Conservation (phyloP, 2,329 filamentous ascomycete genomes). For the Immersiporthe knoxdaviesiana region DNA sequence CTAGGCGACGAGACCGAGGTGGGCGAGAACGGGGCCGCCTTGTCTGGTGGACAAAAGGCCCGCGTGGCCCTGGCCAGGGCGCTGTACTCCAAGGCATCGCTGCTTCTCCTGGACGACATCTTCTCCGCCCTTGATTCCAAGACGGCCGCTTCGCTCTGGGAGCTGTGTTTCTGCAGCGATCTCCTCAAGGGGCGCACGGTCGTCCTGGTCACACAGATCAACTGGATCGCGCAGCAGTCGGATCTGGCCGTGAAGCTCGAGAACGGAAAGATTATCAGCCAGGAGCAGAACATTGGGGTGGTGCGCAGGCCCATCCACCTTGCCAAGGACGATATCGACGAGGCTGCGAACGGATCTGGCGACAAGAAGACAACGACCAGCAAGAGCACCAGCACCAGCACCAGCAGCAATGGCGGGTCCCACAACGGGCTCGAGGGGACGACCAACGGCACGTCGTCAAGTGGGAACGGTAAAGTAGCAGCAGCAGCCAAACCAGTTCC, state of each 20-base stretch:
- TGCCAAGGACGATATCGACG: constrained; percentile 41
- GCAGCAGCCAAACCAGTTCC: constrained; percentile 42
- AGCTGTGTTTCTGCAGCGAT: constrained; percentile 60
- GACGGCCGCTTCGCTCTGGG: constrained; percentile 59
- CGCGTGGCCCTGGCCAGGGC: constrained; percentile 60
- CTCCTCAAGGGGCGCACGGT: constrained; percentile 57
- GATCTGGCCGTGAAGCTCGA: constrained; percentile 53
- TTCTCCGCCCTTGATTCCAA: constrained; percentile 64
- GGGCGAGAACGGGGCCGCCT: constrained; percentile 57
- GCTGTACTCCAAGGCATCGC: constrained; percentile 58
- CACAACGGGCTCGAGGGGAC: too few relatives aligned
- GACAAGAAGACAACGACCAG: background rate
- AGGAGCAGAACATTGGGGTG: constrained; percentile 51
- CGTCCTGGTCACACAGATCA: constrained; percentile 60
- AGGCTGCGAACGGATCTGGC: constrained; percentile 29
- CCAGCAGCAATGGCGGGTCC: constrained; percentile 15
- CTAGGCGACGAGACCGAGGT: constrained; percentile 56
- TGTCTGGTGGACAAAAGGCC: constrained; percentile 61
- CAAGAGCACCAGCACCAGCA: constrained; percentile 33
- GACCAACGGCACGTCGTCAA: constrained; percentile 31
- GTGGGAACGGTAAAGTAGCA: constrained; percentile 33
- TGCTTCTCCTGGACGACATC: constrained; percentile 62
- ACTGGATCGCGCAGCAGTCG: constrained; percentile 56
- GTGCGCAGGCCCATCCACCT: constrained; percentile 50
- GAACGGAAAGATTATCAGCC: constrained; percentile 46